Evolutionary conservation across 768 basidiomycete species (phyloP).

Genomic region (Trametes villosa): DNA sequence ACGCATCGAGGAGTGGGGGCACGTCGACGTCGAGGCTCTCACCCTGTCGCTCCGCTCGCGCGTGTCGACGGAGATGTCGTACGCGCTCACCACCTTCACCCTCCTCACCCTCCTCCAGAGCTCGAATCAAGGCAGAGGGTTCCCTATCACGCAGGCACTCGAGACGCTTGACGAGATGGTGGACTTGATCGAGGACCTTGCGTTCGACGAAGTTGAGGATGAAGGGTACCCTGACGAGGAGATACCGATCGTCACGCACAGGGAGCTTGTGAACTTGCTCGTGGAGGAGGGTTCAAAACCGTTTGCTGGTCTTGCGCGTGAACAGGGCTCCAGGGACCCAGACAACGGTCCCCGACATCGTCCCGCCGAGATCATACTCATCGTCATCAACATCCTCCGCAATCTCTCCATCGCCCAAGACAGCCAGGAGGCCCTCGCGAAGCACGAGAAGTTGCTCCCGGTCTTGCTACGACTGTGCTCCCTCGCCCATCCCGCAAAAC

Average conservation of each 20-base stretch:
- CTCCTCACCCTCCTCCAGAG: conserved; percentile 77
- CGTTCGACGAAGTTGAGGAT: conserved; percentile 59
- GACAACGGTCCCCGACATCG: conserved; percentile 64
- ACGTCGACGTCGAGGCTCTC: conserved; percentile 89
- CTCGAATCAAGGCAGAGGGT: conserved; percentile 52
- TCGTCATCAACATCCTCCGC: conserved; percentile 79
- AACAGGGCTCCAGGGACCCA: conserved; percentile 55
- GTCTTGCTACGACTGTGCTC: conserved; percentile 72
- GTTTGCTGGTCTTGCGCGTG: conserved; percentile 58
- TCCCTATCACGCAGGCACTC: conserved; percentile 73
- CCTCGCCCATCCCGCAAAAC: conserved; percentile 41
- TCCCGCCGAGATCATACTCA: conserved; percentile 67
- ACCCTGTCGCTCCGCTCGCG: conserved; percentile 92
- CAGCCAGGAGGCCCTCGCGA: conserved; percentile 69
- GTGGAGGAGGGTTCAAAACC: conserved; percentile 60
- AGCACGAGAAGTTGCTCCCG: conserved; percentile 65
- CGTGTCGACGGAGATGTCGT: conserved; percentile 82
- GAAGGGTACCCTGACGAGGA: conserved; percentile 35
- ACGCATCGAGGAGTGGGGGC: conserved; percentile 84
- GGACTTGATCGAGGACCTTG: conserved; percentile 83
- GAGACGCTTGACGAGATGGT: conserved; percentile 87
- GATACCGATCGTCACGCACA: conserved; percentile 59
- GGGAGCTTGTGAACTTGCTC: conserved; percentile 61
- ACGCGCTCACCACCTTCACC: conserved; percentile 85
- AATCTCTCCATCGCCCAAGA: conserved; percentile 81